Evolutionary conservation across 2,329 filamentous ascomycete genomes (phyloP), one percentile per base, ranked within the genome.

Genomic region (Trichoderma breve): DNA sequence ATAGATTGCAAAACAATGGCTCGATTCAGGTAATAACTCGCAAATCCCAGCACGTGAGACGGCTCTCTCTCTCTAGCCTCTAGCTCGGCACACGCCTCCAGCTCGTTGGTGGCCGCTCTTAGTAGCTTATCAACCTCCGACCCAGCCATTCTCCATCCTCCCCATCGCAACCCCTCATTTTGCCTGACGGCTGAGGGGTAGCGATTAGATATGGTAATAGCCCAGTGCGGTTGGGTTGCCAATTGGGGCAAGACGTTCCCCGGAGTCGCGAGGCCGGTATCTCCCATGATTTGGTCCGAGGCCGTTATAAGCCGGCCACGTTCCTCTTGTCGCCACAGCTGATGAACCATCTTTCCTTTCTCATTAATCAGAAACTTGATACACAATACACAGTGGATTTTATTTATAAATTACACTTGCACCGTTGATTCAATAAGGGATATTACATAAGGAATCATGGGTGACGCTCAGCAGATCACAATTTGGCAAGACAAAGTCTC

Each of bases 121-220:
- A 36, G 34, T 36, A 26, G 64, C 64, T 67, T 67, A 61, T 62
- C 67, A 61, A 18, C 55, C 11, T 43, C 18, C 47, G 15, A n/a
- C 24, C 39, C 43, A 32, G 28, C 32, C 9, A 21, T 66, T 53
- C 51, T 65, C 62, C 47, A 53, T 51, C 21, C 12, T 6, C 28
- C 62, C 43, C 66, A 69, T 36, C 8, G 34, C 28, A 21, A 70
- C 67, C 67, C 67, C 67, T 70, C 67, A 47, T 53, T 70, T 68
- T 21, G 21, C 67, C 15, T 30, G 28, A 26, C 21, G 24, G 18
- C 57, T 70, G 67, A 70, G 67, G 67, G 67, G 67, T 70, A 70
- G 67, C 39, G 39, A 43, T 36, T 32, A 70, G 43, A 70, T 70
- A 62, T 70, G 39, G 67, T 62, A 70, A 70, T 62, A 70, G 67